Evolutionary conservation across 306 rosid species (phyloP).

Genomic region (Fragaria vesca): DNA sequence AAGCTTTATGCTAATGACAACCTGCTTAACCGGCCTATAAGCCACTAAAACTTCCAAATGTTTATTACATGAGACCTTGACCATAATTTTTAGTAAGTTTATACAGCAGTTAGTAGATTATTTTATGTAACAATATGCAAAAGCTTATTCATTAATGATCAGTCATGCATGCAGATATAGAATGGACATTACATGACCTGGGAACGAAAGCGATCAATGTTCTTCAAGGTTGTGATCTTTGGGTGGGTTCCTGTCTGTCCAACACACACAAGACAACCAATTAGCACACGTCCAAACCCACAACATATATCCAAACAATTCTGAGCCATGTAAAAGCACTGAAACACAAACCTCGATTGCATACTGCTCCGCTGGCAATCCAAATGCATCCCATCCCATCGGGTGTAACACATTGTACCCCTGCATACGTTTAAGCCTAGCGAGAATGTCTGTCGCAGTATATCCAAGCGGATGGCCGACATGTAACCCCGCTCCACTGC

Average conservation of each 20-base stretch:
- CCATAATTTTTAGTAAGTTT: not conserved
- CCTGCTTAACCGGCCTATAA: not conserved
- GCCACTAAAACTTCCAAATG: not conserved
- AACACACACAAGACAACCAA: conserved; percentile 21
- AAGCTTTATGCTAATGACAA: conserved; percentile 18
- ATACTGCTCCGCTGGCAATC: conserved; percentile 98
- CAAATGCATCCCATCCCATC: conserved; percentile 99
- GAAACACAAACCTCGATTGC: conserved; percentile 72
- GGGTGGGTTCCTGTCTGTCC: conserved; percentile 97
- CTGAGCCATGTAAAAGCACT: conserved; percentile 18
- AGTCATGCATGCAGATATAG: not conserved
- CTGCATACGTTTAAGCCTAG: conserved; percentile 85
- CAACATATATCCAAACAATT: not conserved
- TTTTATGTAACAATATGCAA: not conserved
- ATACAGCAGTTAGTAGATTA: conserved; percentile 4
- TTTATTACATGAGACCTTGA: not conserved
- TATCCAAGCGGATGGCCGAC: conserved; percentile 98
- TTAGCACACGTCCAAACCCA: conserved; percentile 1
- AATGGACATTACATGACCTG: conserved; percentile 55
- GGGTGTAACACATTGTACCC: conserved; percentile 93
- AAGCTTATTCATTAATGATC: not conserved
- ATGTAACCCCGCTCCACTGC: conserved; percentile 93
- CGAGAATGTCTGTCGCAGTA: conserved; percentile 91
- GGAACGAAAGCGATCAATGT: conserved; percentile 80
- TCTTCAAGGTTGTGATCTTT: conserved; percentile 71